Evolutionary conservation across 495 filamentous ascomycete species (phyloP), one percentile per base, ranked within the genome.

Genomic region (Pseudoneurospora amorphoporcata): DNA sequence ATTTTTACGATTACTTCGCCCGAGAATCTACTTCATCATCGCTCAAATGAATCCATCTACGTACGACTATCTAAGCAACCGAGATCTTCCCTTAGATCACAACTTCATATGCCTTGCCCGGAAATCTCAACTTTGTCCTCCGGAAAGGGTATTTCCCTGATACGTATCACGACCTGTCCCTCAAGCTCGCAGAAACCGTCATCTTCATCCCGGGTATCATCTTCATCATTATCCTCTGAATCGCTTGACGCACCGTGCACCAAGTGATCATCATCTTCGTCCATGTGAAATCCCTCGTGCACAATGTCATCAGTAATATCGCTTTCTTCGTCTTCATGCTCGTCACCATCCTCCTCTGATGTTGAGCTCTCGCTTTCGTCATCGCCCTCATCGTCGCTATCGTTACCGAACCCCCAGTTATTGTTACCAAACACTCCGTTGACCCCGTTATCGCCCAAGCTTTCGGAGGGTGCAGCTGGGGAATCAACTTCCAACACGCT

Each of bases 111-210:
- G 90, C 69, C 92, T 88, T 12, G 91, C 91, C 81, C 89, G 91
- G 82, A 95, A 95, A 97, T 90, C 6, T 90, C 89, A 41, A 95
- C 90, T 79, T 94, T 94, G 77, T 96, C 93, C 74, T 96, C 94
- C 76, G 94, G 94, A 81, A 94, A 97, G 74, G 94, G 81, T 76
- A 97, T 96, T 85, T 96, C 92, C 74, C 92, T 86, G 74, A 97
- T 79, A 71, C 89, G 84, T 29, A 97, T 86, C 83, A 83, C 71
- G 84, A 86, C 71, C 74, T 80, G 68, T 82, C 83, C 69, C 5
- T 85, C 81, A 19, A 76, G 78, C 69, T 83, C 81, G 45, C 82
- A 80, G 19, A 81, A 84, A 10, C 84, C 84, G 70, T 88, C 86
- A n/a, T 90, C 88, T 45, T 45, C 43, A 19, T 19, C 43, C 43